Conservation (phyloP, 176 grass and related monocot genomes). For the Oryza longistaminata region DNA sequence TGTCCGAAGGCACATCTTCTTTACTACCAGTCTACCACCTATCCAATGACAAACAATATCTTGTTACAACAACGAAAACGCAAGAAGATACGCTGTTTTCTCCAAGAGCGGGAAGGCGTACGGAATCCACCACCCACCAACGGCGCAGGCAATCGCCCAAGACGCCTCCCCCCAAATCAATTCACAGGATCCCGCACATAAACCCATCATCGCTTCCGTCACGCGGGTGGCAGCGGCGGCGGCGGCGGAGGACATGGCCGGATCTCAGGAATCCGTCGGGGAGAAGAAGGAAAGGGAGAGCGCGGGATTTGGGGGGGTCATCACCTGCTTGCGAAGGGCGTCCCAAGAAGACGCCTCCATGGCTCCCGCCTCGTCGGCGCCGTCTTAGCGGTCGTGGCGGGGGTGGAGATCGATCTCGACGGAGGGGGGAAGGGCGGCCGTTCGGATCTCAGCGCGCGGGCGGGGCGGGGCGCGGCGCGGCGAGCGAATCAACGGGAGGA, state of each 20-base stretch:
- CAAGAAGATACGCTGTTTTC: neutral
- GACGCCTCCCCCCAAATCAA: neutral
- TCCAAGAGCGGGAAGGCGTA: neutral
- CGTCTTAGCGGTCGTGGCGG: slow-evolving; percentile 7
- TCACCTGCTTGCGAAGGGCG: slow-evolving; percentile 98
- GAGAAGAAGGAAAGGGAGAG: too few relatives aligned
- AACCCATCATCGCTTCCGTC: neutral
- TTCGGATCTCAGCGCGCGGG: slow-evolving; percentile 42
- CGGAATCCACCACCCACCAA: neutral
- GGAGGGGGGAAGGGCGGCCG: neutral
- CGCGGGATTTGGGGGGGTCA: neutral
- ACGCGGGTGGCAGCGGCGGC: too few relatives aligned
- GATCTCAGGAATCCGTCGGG: slow-evolving; percentile 1
- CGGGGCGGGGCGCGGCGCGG: neutral
- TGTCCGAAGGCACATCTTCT: neutral
- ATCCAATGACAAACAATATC: neutral
- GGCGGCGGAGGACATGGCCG: neutral
- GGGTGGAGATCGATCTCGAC: slow-evolving; percentile 22
- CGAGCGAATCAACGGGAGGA: slow-evolving; percentile 40
- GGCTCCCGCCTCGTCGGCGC: neutral
- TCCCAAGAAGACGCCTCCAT: slow-evolving; percentile 99
- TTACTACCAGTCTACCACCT: neutral
- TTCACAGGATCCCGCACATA: neutral
- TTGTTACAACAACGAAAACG: neutral
- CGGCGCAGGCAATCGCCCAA: neutral